These are phyloP conservation scores for Hortaea sp. DNA, from an alignment of 2,329 filamentous ascomycete species.

Conservation along the genomic window DNA sequence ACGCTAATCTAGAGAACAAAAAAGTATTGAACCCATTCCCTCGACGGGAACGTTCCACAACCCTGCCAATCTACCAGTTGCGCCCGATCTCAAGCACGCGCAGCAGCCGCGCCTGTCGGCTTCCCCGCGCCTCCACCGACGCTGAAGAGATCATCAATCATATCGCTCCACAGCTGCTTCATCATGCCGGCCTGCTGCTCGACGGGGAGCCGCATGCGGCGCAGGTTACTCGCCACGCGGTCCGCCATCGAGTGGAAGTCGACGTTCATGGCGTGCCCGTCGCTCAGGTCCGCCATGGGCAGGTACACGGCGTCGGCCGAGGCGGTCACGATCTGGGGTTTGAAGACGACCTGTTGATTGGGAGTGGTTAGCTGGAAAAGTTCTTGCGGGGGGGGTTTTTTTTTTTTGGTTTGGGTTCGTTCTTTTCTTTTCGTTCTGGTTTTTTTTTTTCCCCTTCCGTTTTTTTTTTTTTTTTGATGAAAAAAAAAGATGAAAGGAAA, in stretches of 20 bases:
- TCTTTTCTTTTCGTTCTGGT: no score
- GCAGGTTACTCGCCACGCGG: constrained; percentile 21
- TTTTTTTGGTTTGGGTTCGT: no score
- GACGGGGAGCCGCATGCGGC: constrained; percentile 26
- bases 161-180: constrained; percentile 33
- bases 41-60: no score
- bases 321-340: constrained; percentile 47
- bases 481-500: no score
- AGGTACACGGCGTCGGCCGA: constrained; percentile 40
- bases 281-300: constrained; percentile 48
- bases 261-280: constrained; percentile 46
- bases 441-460: no score
- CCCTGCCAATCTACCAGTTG: no score
- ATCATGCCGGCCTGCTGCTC: constrained; percentile 33
- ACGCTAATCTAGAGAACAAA: no score
- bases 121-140: constrained; percentile 2
- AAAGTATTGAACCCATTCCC: no score
- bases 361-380: no score
- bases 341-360: constrained; percentile 34
- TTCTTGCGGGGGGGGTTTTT: no score
- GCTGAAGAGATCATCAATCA: constrained; percentile 42
- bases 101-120: no score
- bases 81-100: not conserved
- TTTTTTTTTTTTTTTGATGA: no score
- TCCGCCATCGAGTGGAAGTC: constrained; percentile 48